Evolutionary conservation across 2,329 filamentous ascomycete species (phyloP).

Genomic region (Aspergillus sp.): DNA sequence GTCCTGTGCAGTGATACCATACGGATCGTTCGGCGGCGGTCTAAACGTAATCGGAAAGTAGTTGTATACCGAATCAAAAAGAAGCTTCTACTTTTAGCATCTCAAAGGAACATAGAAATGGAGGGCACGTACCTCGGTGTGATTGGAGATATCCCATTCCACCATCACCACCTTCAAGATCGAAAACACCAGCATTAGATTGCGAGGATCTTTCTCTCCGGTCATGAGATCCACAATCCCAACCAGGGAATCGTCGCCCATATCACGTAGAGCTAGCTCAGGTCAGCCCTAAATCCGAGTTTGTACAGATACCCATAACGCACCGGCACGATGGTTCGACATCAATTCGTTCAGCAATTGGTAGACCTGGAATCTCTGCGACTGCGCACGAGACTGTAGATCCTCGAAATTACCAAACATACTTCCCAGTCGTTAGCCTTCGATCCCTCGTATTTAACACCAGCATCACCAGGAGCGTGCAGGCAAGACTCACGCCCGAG

Average conservation of each 20-base stretch:
- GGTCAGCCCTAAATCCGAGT: slow-evolving; percentile 11
- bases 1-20: slow-evolving; percentile 60
- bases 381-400: slow-evolving; percentile 52
- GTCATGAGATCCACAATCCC: slow-evolving; percentile 56
- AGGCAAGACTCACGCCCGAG: slow-evolving; percentile 40
- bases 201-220: slow-evolving; percentile 60
- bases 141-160: slow-evolving; percentile 55
- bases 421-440: slow-evolving; percentile 22
- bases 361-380: slow-evolving; percentile 56
- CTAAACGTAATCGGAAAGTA: slow-evolving; percentile 65
- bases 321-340: slow-evolving; percentile 51
- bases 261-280: slow-evolving; percentile 40
- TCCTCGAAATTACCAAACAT: slow-evolving; percentile 46
- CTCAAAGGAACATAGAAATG: not conserved
- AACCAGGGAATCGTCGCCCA: slow-evolving; percentile 52
- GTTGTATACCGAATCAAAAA: slow-evolving; percentile 62
- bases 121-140: slow-evolving; percentile 43
- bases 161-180: slow-evolving; percentile 57
- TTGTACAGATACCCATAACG: no score
- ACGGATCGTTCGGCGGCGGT: slow-evolving; percentile 59
- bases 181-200: slow-evolving; percentile 62
- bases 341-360: slow-evolving; percentile 54
- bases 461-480: slow-evolving; percentile 1
- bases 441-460: slow-evolving; percentile 6
- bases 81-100: slow-evolving; percentile 25